Base-by-base conservation (phyloP, 331 rosid species). In the Acacia concinna region DNA sequence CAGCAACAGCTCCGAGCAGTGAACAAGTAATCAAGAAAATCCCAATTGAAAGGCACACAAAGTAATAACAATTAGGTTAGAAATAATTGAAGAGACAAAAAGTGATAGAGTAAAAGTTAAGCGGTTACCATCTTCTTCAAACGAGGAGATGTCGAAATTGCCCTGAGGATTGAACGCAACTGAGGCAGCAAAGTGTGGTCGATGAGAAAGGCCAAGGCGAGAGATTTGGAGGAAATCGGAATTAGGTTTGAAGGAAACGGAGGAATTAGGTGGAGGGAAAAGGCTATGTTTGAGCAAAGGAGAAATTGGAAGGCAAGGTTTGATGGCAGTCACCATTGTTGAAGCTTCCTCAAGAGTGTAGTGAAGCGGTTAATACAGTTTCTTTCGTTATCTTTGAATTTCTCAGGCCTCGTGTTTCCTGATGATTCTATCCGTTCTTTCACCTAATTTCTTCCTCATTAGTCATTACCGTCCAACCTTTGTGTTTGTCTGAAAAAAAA, bases 91-190 rank as follows among this genome's bases (percentile, higher is more conserved):
- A 21, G 54, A 65, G 6, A 31, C 49, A 54, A 72, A 0, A 15
- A 68, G 11, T 1, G 37, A 78, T n/a, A 38, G 49, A 34, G 25
- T n/a, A 79, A 32, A 46, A 40, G 12, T 23, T 20, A 68, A 13
- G 82, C 14, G 25, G 31, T 47, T 86, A 91, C 93, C 97, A 41
- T 89, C 89, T 21, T 87, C 90, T 2, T 87, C 93, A 60, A 79
- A 88, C 38, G 89, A 37, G 71, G 99, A 87, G 57, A 93, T 76
- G 85, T 95, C 97, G 32, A 84, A 95, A 71, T 93, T 91, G 21
- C 97, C 97, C 63, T 90, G 92, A 0, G 97, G 97, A 59, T 95
- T 88, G 90, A 91, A 95, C 23, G 97, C 87, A 79, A 95, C 97
- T 0, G 97, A 91, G 74, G 83, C 92, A 0, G 93, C 73, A 46